A percentile compares a stretch with the other conserved stretches of the same genome.
phyloP scores from a whole-genome alignment of 805 yeast genomes.

The Myxozyma mucilagina region DNA sequence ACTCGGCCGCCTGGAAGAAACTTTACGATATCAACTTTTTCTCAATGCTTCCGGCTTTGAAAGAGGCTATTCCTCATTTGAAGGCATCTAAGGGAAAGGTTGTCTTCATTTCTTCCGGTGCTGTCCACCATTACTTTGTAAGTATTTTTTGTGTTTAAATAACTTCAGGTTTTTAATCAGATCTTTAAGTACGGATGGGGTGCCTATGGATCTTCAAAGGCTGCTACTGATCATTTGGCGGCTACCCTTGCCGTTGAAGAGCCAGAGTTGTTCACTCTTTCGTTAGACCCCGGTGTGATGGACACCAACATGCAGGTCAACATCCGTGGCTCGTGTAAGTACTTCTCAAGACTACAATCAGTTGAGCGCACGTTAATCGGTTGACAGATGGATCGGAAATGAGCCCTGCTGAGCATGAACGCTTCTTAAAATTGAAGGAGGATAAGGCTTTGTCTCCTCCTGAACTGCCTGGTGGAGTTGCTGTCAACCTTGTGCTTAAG shows the following conservation, averaged over 20 bases:
- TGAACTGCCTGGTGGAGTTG: slow-evolving; percentile 67
- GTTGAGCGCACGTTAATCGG: neutral
- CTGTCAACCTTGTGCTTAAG: slow-evolving; percentile 61
- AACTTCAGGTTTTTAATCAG: neutral
- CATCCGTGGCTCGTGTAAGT: slow-evolving; percentile 60
- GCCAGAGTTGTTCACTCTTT: slow-evolving; percentile 54
- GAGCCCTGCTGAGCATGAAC: slow-evolving; percentile 57
- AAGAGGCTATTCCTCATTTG: slow-evolving; percentile 57
- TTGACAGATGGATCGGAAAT: slow-evolving; percentile 52
- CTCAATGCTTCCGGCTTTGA: slow-evolving; percentile 54
- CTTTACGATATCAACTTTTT: slow-evolving; percentile 78
- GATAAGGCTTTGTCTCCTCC: slow-evolving; percentile 64
- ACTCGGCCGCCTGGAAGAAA: slow-evolving; percentile 58
- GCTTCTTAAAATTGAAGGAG: slow-evolving; percentile 64
- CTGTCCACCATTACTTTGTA: slow-evolving; percentile 59
- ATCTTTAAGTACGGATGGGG: slow-evolving; percentile 66
- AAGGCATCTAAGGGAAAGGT: slow-evolving; percentile 58
- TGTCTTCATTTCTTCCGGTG: slow-evolving; percentile 88
- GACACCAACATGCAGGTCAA: slow-evolving; percentile 85
- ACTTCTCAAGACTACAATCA: neutral
- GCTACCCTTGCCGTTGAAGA: slow-evolving; percentile 69
- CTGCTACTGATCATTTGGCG: slow-evolving; percentile 81
- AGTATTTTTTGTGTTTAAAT: neutral
- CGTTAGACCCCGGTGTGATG: slow-evolving; percentile 95
- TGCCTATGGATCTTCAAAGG: slow-evolving; percentile 89